phyloP scores from a whole-genome alignment of 1,284 basidiomycete genomes.

The Rhodotorula sp. region DNA sequence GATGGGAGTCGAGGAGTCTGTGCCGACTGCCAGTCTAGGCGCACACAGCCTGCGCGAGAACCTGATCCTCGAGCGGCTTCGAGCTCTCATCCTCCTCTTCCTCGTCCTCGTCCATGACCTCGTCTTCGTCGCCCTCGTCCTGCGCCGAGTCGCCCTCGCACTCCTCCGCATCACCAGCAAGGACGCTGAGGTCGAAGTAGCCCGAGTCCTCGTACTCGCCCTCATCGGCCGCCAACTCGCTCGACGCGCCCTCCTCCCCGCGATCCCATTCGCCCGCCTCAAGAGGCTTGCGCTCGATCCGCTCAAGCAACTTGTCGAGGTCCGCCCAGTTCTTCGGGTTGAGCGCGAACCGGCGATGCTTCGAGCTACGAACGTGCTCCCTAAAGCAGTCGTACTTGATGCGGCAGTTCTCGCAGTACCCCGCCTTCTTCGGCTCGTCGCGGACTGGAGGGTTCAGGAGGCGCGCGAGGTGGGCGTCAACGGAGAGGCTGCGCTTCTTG shows the following conservation, averaged over 20 bases:
- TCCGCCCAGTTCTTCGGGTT: conserved; percentile 76
- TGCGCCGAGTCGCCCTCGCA: conserved; percentile 38
- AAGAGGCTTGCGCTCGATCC: conserved; percentile 53
- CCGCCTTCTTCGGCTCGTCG: conserved; percentile 77
- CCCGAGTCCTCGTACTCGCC: conserved; percentile 31
- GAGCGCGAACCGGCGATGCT: conserved; percentile 81
- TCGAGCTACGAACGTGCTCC: conserved; percentile 71
- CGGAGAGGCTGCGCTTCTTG: conserved; percentile 41
- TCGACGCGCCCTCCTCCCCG: neutral
- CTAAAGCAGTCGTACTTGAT: conserved; percentile 86
- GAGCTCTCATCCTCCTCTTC: neutral
- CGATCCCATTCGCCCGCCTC: conserved; percentile 1
- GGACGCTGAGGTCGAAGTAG: neutral
- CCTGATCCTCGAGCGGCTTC: too few species aligned
- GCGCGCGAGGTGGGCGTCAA: conserved; percentile 41
- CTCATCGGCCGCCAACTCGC: neutral
- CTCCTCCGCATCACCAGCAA: conserved; percentile 41
- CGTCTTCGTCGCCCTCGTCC: conserved; percentile 24
- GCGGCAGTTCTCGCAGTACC: conserved; percentile 97
- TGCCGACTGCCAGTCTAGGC: neutral
- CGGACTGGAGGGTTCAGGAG: conserved; percentile 15
- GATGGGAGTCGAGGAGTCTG: too few species aligned
- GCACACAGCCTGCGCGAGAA: neutral
- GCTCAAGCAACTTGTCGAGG: conserved; percentile 73
- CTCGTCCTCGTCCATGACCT: neutral